These are phyloP conservation scores for Neonectria magnoliae DNA, from an alignment of 2,329 filamentous ascomycete genomes.

Conservation along the genomic window DNA sequence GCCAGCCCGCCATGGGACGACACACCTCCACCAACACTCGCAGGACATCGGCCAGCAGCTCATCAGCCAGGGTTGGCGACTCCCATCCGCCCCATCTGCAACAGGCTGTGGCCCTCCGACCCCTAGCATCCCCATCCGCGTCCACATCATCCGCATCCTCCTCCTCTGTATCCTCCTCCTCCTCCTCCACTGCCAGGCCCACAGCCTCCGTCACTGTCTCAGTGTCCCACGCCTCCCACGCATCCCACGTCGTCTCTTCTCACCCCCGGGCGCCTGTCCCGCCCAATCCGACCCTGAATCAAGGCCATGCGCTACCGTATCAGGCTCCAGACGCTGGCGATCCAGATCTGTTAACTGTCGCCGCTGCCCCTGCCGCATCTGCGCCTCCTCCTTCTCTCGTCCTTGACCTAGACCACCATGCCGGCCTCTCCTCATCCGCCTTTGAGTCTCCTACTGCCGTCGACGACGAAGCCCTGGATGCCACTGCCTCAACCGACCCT, in stretches of 20 bases:
- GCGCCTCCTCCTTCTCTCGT: constrained; percentile 19
- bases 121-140: constrained; percentile 40
- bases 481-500: constrained; percentile 36
- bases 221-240: not conserved
- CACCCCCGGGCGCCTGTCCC: constrained; percentile 32
- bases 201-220: constrained; percentile 40
- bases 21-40: constrained; percentile 32
- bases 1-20: constrained; percentile 43
- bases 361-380: constrained; percentile 25
- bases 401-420: constrained; percentile 28
- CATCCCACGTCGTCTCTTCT: not conserved
- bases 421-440: constrained; percentile 18
- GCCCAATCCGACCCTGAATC: constrained; percentile 30
- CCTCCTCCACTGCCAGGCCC: constrained; percentile 41
- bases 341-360: constrained; percentile 39
- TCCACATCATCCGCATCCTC: constrained; percentile 32
- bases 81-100: constrained; percentile 42
- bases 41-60: constrained; percentile 26
- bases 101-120: constrained; percentile 46
- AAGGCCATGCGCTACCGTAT: constrained; percentile 42
- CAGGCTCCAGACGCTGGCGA: constrained; percentile 37
- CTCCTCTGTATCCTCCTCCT: constrained; percentile 29
- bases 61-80: constrained; percentile 38
- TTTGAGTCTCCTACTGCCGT: constrained; percentile 17
- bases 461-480: constrained; percentile 38